Evolutionary conservation across 768 basidiomycete species (phyloP).

Genomic region (Lactarius vividus): DNA sequence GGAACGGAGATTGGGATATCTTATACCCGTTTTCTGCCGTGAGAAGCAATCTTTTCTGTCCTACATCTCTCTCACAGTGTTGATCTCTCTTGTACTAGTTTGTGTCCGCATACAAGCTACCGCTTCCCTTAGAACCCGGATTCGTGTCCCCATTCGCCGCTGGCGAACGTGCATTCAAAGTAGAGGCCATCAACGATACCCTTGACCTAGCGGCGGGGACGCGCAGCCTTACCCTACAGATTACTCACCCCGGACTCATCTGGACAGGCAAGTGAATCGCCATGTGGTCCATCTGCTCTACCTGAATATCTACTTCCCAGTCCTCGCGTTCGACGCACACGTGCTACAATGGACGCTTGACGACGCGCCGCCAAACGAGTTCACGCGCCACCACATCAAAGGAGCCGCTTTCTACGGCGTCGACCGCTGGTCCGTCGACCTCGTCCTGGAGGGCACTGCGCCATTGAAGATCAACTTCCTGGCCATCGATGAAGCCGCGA

Average conservation of each 20-base stretch:
- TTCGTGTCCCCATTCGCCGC: slow-evolving; percentile 31
- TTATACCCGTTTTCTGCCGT: slow-evolving; percentile 80
- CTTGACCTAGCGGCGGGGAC: slow-evolving; percentile 58
- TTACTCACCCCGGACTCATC: slow-evolving; percentile 78
- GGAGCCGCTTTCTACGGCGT: slow-evolving; percentile 85
- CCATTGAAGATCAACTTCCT: slow-evolving; percentile 60
- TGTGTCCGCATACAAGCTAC: slow-evolving; percentile 78
- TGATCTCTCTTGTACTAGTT: slow-evolving; percentile 48
- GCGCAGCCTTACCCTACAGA: slow-evolving; percentile 62
- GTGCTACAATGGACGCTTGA: slow-evolving; percentile 84
- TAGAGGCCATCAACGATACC: slow-evolving; percentile 57
- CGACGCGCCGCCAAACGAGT: slow-evolving; percentile 70
- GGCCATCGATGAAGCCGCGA: slow-evolving; percentile 77
- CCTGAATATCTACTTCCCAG: slow-evolving; percentile 36
- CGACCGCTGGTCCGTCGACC: slow-evolving; percentile 68
- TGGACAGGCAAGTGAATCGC: slow-evolving; percentile 63
- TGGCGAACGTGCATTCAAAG: slow-evolving; percentile 43
- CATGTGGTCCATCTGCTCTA: slow-evolving; percentile 2
- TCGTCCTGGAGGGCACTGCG: slow-evolving; percentile 52
- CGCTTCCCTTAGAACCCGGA: slow-evolving; percentile 47
- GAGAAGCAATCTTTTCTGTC: slow-evolving; percentile 27
- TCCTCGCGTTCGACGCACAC: slow-evolving; percentile 88
- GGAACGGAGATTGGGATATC: slow-evolving; percentile 86
- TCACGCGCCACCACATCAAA: slow-evolving; percentile 84
- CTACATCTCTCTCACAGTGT: neutral